Evolutionary conservation across 192 early-diverging fungal species (phyloP), one percentile per base, ranked within the genome.

Genomic region (Backusella morwellensis): DNA sequence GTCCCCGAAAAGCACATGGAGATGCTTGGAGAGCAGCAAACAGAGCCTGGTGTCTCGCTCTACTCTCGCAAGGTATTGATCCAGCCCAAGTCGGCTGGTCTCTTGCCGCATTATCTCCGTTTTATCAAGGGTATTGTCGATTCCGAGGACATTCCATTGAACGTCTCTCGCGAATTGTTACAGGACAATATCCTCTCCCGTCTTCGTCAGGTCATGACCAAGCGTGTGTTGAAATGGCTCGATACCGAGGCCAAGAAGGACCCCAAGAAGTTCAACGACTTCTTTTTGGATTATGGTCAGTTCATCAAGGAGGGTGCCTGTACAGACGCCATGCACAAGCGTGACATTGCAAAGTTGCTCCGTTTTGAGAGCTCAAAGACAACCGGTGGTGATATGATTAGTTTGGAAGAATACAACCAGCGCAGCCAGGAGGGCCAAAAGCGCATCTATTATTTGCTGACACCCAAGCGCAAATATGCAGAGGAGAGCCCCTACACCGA

Each of bases 71-170:
- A 88, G 69, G 90, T 91, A 35, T 79, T 91, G 73, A 91, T 91
- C 72, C 90, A 91, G 72, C 85, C 90, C 8, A 89, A 91, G 75
- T 88, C 88, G 12, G 78, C 81, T 63, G 92, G 91, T 44, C 89
- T 96, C 23, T 81, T 95, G 70, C 95, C 95, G 0, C 86, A 89
- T 34, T 96, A 88, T 85, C 84, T 96, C 6, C 81, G 88, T 0
- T 96, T 96, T 75, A 79, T 96, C 68, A 93, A 92, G 83, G 95
- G 93, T 68, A 85, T 95, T 38, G 91, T 96, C 29, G 95, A 96
- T 76, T 91, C 89, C 5, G 93, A 95, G 76, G 95, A 96, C 77
- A 85, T 96, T 59, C 95, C 95, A 2, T 81, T 96, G 35, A 95
- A 95, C 59, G 93, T 96, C 5, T 96, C 95, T 6, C 88, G 95